These are phyloP conservation scores for Nicotiana undulata DNA, from an alignment of 257 asterid species.

Conservation along the genomic window DNA sequence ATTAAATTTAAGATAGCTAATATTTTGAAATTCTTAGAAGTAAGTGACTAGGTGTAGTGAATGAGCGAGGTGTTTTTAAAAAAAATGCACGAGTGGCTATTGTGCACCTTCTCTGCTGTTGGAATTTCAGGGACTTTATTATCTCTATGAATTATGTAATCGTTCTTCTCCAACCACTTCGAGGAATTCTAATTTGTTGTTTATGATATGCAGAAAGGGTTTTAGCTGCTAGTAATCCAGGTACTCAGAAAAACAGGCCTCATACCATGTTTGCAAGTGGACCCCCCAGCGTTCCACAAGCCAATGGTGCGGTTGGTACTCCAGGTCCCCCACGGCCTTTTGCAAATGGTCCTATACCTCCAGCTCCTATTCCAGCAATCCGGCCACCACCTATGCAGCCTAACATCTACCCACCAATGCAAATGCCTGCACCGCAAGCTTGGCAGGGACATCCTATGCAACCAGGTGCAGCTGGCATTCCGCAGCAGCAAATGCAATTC, in stretches of 20 bases:
- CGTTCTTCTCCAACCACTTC: neutral
- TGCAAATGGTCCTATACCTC: constrained; percentile 57
- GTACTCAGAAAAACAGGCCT: constrained; percentile 67
- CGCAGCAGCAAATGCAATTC: constrained; percentile 58
- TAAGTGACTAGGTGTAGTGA: neutral
- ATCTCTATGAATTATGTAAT: neutral
- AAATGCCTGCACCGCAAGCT: constrained; percentile 44
- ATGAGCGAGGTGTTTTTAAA: neutral
- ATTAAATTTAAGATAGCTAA: neutral
- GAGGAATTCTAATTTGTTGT: neutral
- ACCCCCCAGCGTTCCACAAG: constrained; percentile 58
- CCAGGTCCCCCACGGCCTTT: constrained; percentile 74
- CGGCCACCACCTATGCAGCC: constrained; percentile 55
- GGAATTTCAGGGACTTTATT: neutral
- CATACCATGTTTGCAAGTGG: constrained; percentile 97
- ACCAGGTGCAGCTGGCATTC: constrained; percentile 35
- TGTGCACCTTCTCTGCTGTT: neutral
- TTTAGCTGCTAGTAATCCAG: constrained; percentile 86
- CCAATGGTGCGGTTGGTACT: constrained; percentile 39
- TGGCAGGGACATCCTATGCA: constrained; percentile 82
- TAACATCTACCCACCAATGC: constrained; percentile 48
- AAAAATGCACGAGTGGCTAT: neutral
- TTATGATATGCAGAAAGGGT: constrained; percentile 61
- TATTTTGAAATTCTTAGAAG: neutral
- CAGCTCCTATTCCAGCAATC: constrained; percentile 46